phyloP scores from a whole-genome alignment of 257 asterid species.

The Verbena officinalis region DNA sequence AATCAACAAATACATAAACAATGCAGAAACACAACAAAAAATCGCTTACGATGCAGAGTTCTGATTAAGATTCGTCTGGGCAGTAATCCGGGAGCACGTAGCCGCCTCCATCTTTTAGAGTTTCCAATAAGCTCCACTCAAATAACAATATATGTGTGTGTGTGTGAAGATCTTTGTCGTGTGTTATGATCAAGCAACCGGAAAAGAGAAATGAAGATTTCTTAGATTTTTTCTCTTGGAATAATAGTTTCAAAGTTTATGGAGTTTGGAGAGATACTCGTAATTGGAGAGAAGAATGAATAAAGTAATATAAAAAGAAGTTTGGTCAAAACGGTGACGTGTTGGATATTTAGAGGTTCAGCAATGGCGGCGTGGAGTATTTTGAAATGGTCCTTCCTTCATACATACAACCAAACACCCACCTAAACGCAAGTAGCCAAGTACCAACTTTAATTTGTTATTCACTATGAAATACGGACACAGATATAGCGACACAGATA shows the following conservation, averaged over 20 bases:
- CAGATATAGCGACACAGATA: too few relatives aligned
- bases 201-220: background rate
- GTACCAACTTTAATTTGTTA: background rate
- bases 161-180: background rate
- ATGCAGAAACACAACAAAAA: background rate
- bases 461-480: too few relatives aligned
- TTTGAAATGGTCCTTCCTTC: constrained; percentile 21
- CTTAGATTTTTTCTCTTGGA: background rate
- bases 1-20: constrained; percentile 4
- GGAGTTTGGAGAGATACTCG: constrained; percentile 12
- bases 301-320: constrained; percentile 6
- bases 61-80: constrained; percentile 37
- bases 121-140: background rate
- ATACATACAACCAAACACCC: constrained; percentile 22
- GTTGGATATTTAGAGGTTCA: constrained; percentile 27
- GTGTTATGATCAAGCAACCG: constrained; percentile 20
- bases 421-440: constrained; percentile 3
- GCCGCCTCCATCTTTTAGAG: constrained; percentile 60
- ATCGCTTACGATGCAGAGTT: constrained; percentile 50
- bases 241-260: background rate
- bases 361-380: constrained; percentile 34
- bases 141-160: background rate
- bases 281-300: constrained; percentile 12
- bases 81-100: constrained; percentile 44
- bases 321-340: constrained; percentile 39